Evolutionary conservation across 768 basidiomycete species (phyloP).

Genomic region (Sistotremastrum niveocremeum): DNA sequence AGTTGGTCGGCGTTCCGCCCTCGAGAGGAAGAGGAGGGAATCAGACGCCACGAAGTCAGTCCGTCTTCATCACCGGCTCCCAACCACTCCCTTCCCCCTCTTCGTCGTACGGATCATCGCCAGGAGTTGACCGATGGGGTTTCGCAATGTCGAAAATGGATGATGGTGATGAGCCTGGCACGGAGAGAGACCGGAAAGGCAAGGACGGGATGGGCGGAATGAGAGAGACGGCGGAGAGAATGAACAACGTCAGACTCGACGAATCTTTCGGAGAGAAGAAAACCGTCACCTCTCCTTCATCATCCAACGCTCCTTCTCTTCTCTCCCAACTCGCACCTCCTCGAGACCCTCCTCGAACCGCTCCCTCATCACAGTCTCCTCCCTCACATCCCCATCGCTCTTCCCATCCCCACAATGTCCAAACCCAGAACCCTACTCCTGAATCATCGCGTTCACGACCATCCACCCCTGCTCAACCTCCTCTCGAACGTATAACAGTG

Average conservation of each 20-base stretch:
- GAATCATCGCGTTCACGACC: neutral
- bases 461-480: conserved; percentile 12
- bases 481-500: conserved; percentile 72
- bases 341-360: conserved; percentile 6
- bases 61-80: conserved; percentile 77
- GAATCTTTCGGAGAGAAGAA: conserved; percentile 25
- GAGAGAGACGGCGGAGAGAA: conserved; percentile 33
- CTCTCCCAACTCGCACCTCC: conserved; percentile 56
- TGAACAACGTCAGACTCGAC: conserved; percentile 35
- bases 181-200: conserved; percentile 14
- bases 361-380: conserved; percentile 16
- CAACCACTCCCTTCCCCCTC: conserved; percentile 86
- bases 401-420: conserved; percentile 7
- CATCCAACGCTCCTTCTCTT: conserved; percentile 47
- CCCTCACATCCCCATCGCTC: conserved; percentile 6
- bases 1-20: conserved; percentile 85
- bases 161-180: conserved; percentile 18
- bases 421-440: no score
- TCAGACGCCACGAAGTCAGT: conserved; percentile 82
- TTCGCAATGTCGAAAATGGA: conserved; percentile 93
- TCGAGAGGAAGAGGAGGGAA: conserved; percentile 90
- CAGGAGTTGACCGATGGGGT: conserved; percentile 59
- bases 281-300: conserved; percentile 21
- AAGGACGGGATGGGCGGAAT: conserved; percentile 22
- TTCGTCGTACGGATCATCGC: conserved; percentile 54